Evolutionary conservation across 179 eudicot genomes (phyloP).

Genomic region (Nepenthes alata): DNA sequence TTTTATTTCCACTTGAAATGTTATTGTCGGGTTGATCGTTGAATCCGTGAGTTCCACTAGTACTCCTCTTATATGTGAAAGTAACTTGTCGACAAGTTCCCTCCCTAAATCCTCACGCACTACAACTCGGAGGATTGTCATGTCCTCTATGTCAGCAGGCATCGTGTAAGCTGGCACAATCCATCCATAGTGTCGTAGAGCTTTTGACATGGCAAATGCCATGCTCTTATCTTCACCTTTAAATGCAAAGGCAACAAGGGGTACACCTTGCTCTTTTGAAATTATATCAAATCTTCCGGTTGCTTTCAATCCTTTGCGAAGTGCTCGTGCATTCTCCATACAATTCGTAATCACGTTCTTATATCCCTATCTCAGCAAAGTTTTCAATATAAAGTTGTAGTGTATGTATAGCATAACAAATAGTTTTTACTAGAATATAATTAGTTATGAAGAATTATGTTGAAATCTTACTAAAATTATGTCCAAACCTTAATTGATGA

Average conservation of each 20-base stretch:
- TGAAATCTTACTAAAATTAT: not conserved
- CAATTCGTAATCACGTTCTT: slow-evolving; percentile 27
- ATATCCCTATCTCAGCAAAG: slow-evolving; percentile 16
- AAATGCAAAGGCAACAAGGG: slow-evolving; percentile 29
- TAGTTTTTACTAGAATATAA: not conserved
- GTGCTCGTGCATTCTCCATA: slow-evolving; percentile 20
- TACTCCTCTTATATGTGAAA: slow-evolving; percentile 21
- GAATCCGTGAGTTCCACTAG: slow-evolving; percentile 15
- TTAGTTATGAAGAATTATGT: not conserved
- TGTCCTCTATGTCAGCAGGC: slow-evolving; percentile 29
- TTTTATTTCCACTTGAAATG: slow-evolving; percentile 27
- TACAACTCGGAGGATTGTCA: slow-evolving; percentile 26
- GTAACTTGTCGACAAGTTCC: slow-evolving; percentile 27
- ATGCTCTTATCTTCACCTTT: slow-evolving; percentile 22
- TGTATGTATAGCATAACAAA: not conserved
- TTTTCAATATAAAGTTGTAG: too few species aligned
- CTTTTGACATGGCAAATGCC: slow-evolving; percentile 26
- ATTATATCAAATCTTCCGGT: slow-evolving; percentile 23
- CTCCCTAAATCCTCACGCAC: slow-evolving; percentile 32
- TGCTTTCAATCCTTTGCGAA: slow-evolving; percentile 23
- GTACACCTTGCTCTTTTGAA: slow-evolving; percentile 29
- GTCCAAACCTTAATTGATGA: not conserved
- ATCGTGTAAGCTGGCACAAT: slow-evolving; percentile 32
- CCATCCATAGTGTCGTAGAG: slow-evolving; percentile 27
- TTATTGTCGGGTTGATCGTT: slow-evolving; percentile 12